Evolutionary conservation across 164 flowering plant genomes (phyloP).

Genomic region (Paratinospora sagittata): DNA sequence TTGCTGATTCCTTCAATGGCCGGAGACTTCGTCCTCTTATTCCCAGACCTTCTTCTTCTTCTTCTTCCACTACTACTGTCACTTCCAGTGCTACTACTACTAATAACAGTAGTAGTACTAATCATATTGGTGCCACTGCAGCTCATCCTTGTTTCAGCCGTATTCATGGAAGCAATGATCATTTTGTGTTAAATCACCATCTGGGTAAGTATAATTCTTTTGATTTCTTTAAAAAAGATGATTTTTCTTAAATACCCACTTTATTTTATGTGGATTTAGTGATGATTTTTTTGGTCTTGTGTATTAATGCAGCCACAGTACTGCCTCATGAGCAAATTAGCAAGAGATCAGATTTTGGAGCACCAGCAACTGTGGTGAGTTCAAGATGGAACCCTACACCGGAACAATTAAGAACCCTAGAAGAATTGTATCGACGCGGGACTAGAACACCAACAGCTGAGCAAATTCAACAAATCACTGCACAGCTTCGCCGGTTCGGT

Average conservation of each 20-base stretch:
- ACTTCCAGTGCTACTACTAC: conserved; percentile 4
- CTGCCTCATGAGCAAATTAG: conserved; percentile 28
- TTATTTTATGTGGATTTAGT: neutral
- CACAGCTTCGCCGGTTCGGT: conserved; percentile 84
- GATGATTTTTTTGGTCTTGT: neutral
- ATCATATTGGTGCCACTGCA: conserved; percentile 13
- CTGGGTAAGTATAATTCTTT: conserved; percentile 25
- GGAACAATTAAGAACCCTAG: conserved; percentile 65
- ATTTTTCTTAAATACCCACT: neutral
- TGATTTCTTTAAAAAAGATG: neutral
- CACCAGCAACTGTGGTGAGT: conserved; percentile 49
- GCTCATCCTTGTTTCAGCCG: conserved; percentile 29
- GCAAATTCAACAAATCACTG: conserved; percentile 74
- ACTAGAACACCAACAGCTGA: conserved; percentile 81
- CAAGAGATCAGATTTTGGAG: conserved; percentile 39
- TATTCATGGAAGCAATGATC: conserved; percentile 32
- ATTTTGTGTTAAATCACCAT: conserved; percentile 46
- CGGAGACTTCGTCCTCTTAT: conserved; percentile 59
- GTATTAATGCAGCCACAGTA: conserved; percentile 11
- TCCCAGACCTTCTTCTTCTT: conserved; percentile 35
- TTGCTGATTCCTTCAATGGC: conserved; percentile 40
- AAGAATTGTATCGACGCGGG: conserved; percentile 65
- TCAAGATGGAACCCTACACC: conserved; percentile 93
- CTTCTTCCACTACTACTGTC: conserved; percentile 11
- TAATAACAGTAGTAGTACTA: neutral